Evolutionary conservation across 1,284 basidiomycete species (phyloP).

Genomic region (Cryptococcus sp.): DNA sequence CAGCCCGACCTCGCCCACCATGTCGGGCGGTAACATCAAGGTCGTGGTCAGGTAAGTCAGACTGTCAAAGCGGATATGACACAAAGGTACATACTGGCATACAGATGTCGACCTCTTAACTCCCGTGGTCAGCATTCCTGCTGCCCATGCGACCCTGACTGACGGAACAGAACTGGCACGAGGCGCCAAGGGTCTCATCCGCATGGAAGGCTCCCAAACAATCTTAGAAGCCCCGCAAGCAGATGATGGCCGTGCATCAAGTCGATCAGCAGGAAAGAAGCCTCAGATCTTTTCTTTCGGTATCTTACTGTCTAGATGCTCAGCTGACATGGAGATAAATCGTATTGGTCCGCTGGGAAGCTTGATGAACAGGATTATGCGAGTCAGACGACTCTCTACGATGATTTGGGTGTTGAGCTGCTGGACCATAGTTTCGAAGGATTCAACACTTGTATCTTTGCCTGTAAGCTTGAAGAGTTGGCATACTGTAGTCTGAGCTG

Average conservation of each 20-base stretch:
- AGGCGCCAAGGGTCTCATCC: conserved; percentile 84
- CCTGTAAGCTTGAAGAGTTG: conserved; percentile 64
- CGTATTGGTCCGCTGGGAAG: conserved; percentile 88
- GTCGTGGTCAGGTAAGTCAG: conserved; percentile 68
- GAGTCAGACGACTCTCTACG: conserved; percentile 87
- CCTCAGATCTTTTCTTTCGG: conserved; percentile 79
- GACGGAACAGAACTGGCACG: conserved; percentile 68
- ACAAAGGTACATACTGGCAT: conserved; percentile 7
- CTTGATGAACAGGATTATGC: conserved; percentile 83
- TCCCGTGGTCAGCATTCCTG: conserved; percentile 63
- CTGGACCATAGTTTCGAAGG: conserved; percentile 93
- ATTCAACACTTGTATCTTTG: conserved; percentile 96
- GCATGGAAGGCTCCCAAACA: conserved; percentile 88
- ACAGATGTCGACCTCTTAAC: conserved; percentile 87
- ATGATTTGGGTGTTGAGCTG: conserved; percentile 90
- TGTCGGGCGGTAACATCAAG: conserved; percentile 76
- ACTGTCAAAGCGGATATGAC: not conserved
- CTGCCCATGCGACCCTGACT: not conserved
- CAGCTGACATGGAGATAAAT: conserved; percentile 61
- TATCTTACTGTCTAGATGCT: conserved; percentile 9
- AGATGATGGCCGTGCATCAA: conserved; percentile 8
- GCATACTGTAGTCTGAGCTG: not conserved
- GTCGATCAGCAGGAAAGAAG: conserved; percentile 77
- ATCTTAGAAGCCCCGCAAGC: conserved; percentile 71
- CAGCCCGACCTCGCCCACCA: conserved; percentile 4